Percentiles rank a stretch among this genome's conserved stretches.
phyloP scores from a whole-genome alignment of 164 flowering plant species.

The Vitis cinerea region DNA sequence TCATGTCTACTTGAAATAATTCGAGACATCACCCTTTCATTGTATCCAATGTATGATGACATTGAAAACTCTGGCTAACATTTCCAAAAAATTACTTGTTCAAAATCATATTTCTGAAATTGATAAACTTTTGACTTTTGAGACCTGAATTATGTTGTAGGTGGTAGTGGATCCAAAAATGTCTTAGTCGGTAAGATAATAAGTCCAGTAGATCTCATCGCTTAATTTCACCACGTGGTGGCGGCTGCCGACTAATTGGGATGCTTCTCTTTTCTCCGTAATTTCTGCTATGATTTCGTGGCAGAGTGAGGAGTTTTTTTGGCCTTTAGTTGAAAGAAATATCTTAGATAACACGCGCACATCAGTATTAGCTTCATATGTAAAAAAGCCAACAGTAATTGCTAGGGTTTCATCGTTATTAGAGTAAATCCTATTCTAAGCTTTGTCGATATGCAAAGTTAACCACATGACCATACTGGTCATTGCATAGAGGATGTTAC shows the following conservation, averaged over 20 bases:
- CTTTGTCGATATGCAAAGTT: too few species aligned
- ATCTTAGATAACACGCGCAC: neutral
- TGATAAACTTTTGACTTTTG: constrained; percentile 12
- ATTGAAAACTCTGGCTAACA: neutral
- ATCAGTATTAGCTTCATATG: neutral
- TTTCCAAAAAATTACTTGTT: neutral
- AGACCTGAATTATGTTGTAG: constrained; percentile 1
- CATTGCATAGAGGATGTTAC: neutral
- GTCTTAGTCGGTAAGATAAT: neutral
- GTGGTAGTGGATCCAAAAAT: constrained; percentile 11
- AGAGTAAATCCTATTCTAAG: neutral
- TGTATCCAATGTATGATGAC: neutral
- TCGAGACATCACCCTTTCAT: neutral
- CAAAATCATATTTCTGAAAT: neutral
- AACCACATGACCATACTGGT: neutral
- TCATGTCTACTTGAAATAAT: too few species aligned
- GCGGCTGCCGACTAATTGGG: neutral
- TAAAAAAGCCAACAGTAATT: neutral
- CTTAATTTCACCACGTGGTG: neutral
- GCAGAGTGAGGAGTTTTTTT: neutral
- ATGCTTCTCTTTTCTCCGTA: neutral
- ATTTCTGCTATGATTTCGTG: neutral
- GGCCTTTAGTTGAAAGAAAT: neutral
- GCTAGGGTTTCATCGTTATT: neutral
- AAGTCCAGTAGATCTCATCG: neutral